phyloP scores from a whole-genome alignment of 768 basidiomycete genomes.

The Boletus barrowsii region DNA sequence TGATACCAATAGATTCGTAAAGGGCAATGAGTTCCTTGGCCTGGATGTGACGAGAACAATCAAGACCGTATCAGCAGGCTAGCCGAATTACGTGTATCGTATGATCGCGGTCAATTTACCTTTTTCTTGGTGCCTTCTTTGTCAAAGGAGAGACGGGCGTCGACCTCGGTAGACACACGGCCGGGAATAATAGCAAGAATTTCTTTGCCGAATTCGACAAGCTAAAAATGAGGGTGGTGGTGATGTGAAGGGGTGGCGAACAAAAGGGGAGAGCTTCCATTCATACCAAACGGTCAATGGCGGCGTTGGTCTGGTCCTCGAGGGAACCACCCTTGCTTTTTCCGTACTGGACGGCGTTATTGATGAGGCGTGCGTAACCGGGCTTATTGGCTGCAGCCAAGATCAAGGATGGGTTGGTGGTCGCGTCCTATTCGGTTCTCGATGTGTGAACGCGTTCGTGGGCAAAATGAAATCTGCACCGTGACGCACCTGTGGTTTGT shows the following conservation, averaged over 20 bases:
- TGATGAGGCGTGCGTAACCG: slow-evolving; percentile 78
- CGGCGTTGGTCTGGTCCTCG: slow-evolving; percentile 73
- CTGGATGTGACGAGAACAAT: slow-evolving; percentile 31
- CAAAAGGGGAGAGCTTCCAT: slow-evolving; percentile 12
- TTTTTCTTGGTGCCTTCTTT: slow-evolving; percentile 89
- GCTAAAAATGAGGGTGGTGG: slow-evolving; percentile 43
- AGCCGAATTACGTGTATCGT: slow-evolving; percentile 23
- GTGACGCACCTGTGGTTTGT: slow-evolving; percentile 80
- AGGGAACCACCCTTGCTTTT: slow-evolving; percentile 79
- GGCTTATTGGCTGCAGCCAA: slow-evolving; percentile 90
- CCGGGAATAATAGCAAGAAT: slow-evolving; percentile 96
- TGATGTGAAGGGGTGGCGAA: slow-evolving; percentile 8
- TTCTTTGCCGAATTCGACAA: slow-evolving; percentile 96
- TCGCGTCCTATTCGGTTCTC: slow-evolving; percentile 69
- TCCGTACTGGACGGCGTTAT: slow-evolving; percentile 67
- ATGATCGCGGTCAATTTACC: slow-evolving; percentile 38
- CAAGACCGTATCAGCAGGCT: slow-evolving; percentile 2
- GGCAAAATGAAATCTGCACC: slow-evolving; percentile 13
- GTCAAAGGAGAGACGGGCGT: slow-evolving; percentile 96
- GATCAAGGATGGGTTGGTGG: slow-evolving; percentile 96
- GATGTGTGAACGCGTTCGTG: slow-evolving; percentile 4
- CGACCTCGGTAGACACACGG: slow-evolving; percentile 98
- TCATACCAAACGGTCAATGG: slow-evolving; percentile 85
- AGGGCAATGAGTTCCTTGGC: slow-evolving; percentile 88
- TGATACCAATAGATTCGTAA: slow-evolving; percentile 91